Evolutionary conservation across 2,329 filamentous ascomycete genomes (phyloP).

Genomic region (Ciborinia camelliae): DNA sequence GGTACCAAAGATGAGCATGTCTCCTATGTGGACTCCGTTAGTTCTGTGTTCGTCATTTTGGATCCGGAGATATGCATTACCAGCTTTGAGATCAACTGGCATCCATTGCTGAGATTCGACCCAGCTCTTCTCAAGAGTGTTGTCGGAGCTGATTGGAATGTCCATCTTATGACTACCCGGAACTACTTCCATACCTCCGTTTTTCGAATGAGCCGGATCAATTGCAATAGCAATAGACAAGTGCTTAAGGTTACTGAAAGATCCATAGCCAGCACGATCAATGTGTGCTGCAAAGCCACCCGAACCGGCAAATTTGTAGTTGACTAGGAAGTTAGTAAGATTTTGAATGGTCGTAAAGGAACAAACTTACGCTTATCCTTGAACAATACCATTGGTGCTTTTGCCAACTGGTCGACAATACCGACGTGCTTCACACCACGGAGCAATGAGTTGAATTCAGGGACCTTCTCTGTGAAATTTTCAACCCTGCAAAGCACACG

Average conservation of each 20-base stretch:
- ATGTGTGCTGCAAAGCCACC: conserved; percentile 40
- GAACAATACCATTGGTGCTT: conserved; percentile 30
- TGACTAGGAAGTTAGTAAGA: conserved; percentile 28
- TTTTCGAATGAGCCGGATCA: conserved; percentile 36
- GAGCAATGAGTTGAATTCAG: not conserved
- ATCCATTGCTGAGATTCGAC: conserved; percentile 37
- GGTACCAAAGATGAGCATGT: conserved; percentile 38
- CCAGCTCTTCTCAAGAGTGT: conserved; percentile 37
- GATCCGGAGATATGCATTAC: conserved; percentile 26
- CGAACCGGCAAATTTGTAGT: conserved; percentile 39
- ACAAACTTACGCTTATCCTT: conserved; percentile 33
- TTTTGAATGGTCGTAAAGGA: not conserved
- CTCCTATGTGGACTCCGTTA: conserved; percentile 27
- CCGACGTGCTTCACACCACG: not conserved
- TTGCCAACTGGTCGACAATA: conserved; percentile 30
- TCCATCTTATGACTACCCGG: conserved; percentile 39
- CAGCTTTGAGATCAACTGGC: conserved; percentile 34
- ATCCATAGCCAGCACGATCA: conserved; percentile 39
- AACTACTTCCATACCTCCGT: conserved; percentile 39
- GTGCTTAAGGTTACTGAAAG: conserved; percentile 39
- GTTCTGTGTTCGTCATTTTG: not conserved
- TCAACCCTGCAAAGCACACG: conserved; percentile 39
- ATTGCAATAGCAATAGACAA: conserved; percentile 39
- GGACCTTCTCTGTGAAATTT: conserved; percentile 20
- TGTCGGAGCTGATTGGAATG: conserved; percentile 36